Percentiles rank a stretch among this genome's conserved stretches.
phyloP scores from a whole-genome alignment of 306 rosid genomes.

The Boehmeria nivea region DNA sequence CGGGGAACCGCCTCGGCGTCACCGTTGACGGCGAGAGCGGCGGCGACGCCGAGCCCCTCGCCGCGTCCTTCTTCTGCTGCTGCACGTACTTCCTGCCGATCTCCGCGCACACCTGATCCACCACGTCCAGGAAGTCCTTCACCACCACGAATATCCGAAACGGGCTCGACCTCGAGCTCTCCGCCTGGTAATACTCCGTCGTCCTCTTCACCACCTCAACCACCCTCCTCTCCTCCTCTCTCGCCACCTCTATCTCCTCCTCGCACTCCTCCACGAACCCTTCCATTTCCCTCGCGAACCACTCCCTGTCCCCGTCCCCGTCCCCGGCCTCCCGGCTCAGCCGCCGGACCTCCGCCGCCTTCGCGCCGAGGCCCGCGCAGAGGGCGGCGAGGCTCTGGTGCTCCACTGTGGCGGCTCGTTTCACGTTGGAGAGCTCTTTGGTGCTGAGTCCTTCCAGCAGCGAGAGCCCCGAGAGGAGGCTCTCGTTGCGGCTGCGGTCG shows the following conservation, averaged over 20 bases:
- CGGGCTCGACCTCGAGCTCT: not conserved
- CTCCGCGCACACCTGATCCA: slow-evolving; percentile 50
- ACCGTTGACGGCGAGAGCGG: slow-evolving; percentile 42
- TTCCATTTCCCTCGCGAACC: slow-evolving; percentile 49
- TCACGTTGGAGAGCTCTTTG: slow-evolving; percentile 51
- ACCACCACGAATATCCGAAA: slow-evolving; percentile 55
- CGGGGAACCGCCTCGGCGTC: slow-evolving; percentile 21
- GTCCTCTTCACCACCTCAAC: slow-evolving; percentile 65
- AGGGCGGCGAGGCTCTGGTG: slow-evolving; percentile 36
- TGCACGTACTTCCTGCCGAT: slow-evolving; percentile 21
- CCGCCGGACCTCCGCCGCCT: slow-evolving; percentile 37
- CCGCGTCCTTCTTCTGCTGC: slow-evolving; percentile 36
- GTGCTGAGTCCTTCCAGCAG: slow-evolving; percentile 39
- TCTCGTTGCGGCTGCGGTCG: no score
- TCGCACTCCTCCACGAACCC: slow-evolving; percentile 61
- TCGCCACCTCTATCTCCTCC: slow-evolving; percentile 54
- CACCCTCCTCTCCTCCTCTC: slow-evolving; percentile 50
- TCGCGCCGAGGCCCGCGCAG: slow-evolving; percentile 34
- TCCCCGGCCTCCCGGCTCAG: slow-evolving; percentile 31
- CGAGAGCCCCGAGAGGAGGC: slow-evolving; percentile 37
- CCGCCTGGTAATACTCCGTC: slow-evolving; percentile 59
- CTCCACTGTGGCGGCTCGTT: slow-evolving; percentile 62
- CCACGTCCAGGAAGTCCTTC: slow-evolving; percentile 60
- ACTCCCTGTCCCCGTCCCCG: slow-evolving; percentile 37
- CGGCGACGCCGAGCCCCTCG: slow-evolving; percentile 25